Base-by-base conservation (phyloP, 768 basidiomycete species). In the Russula olivacea region DNA sequence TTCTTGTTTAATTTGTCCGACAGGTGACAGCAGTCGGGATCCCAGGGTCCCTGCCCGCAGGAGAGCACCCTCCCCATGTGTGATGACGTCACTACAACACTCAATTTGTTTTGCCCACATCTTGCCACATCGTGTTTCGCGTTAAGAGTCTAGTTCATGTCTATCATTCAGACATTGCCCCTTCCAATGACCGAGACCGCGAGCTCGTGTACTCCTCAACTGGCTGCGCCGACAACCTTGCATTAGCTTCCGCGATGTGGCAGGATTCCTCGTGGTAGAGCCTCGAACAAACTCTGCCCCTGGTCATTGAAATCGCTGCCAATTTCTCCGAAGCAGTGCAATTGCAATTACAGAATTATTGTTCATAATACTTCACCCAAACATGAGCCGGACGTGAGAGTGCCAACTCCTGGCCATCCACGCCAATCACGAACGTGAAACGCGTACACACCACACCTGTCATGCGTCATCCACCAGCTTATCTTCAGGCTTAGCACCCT, bases 401-500 rank as follows among this genome's bases (percentile, higher is more conserved):
- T 4, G 30, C 19, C 21, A 57, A 28, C 23, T 40, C 23, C 55
- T 10, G 48, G 3, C 28, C 21, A 53, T 65, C 69, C 69, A 68
- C 69, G 68, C 82, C 83, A 61, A 78, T 60, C 58, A 59, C 48
- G 41, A 50, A 45, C 54, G 28, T 28, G 28, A 49, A 60, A 60
- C 49, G 40, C 41, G 41, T 28, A 36, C 48, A 59, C 40, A 45
- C 32, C 58, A 43, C 54, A 45, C 34, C 40, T 34, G 10, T 58
- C 36, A 67, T 48, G 66, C 66, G 50, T 67, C 84, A 77, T 90
- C 88, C 69, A 89, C 80, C 66, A 89, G 76, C 75, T 83, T 86
- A 70, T 76, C 81, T 66, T 81, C 83, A 64, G 77, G 75, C 52
- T 66, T 66, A 21, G 56, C 68, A 59, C 75, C 80, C 68, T 81